phyloP scores from a whole-genome alignment of 805 yeast genomes.

The Yamadazyma paraphyllophila region DNA sequence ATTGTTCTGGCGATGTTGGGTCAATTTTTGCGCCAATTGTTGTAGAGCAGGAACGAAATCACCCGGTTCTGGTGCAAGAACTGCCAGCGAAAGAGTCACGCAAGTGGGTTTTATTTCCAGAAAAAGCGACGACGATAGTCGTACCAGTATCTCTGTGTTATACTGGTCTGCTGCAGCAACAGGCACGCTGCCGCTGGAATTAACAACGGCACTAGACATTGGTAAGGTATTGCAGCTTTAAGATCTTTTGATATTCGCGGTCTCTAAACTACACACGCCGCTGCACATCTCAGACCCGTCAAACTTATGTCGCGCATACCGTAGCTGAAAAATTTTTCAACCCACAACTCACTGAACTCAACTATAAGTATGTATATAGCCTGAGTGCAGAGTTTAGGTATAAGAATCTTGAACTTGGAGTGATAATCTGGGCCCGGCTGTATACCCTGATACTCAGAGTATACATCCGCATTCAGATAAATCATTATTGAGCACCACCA shows the following conservation, averaged over 20 bases:
- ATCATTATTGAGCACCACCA: neutral
- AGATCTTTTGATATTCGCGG: too few relatives aligned
- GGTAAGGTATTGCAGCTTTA: too few relatives aligned
- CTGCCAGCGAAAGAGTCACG: slow-evolving; percentile 24
- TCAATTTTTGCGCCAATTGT: slow-evolving; percentile 13
- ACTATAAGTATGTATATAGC: neutral
- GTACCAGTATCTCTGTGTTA: slow-evolving; percentile 18
- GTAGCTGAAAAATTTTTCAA: neutral
- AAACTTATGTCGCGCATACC: too few relatives aligned
- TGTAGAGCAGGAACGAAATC: slow-evolving; percentile 12
- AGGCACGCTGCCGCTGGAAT: too few relatives aligned
- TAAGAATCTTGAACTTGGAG: neutral
- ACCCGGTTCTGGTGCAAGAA: slow-evolving; percentile 15
- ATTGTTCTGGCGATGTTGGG: slow-evolving; percentile 17
- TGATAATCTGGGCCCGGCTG: neutral
- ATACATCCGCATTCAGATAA: too few relatives aligned
- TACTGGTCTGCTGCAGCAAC: too few relatives aligned
- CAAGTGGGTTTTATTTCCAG: slow-evolving; percentile 29
- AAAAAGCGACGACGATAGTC: slow-evolving; percentile 20
- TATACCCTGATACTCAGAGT: neutral
- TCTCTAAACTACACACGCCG: too few relatives aligned
- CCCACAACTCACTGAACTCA: neutral
- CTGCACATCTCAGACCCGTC: too few relatives aligned
- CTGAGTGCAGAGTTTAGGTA: neutral
- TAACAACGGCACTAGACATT: too few relatives aligned